Evolutionary conservation across 805 yeast genomes (phyloP).

Genomic region (Pichia heedii): DNA sequence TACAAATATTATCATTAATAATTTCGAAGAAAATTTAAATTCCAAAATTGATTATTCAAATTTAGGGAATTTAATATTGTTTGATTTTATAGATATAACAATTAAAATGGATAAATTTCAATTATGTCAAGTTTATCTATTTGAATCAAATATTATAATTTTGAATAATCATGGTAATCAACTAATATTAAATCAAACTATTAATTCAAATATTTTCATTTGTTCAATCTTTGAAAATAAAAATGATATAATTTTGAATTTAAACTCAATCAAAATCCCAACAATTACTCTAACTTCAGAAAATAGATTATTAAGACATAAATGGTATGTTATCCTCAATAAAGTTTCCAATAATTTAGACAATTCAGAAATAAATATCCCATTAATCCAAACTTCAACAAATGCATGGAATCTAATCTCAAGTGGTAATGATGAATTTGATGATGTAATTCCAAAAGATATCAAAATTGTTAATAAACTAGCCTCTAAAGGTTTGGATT

Average conservation of each 20-base stretch:
- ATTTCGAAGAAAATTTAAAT: constrained; percentile 12
- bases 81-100: constrained; percentile 18
- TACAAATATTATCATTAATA: constrained; percentile 14
- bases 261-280: constrained; percentile 19
- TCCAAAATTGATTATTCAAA: constrained; percentile 16
- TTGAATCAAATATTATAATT: constrained; percentile 18
- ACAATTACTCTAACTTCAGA: constrained; percentile 16
- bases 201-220: constrained; percentile 13
- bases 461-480: constrained; percentile 30
- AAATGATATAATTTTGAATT: constrained; percentile 16
- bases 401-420: constrained; percentile 40
- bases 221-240: constrained; percentile 19
- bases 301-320: constrained; percentile 18
- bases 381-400: constrained; percentile 40
- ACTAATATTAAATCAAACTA: constrained; percentile 13
- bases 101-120: constrained; percentile 3
- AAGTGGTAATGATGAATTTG: constrained; percentile 11
- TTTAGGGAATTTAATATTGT: constrained; percentile 18
- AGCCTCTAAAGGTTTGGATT: constrained; percentile 30
- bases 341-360: constrained; percentile 8
- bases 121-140: constrained; percentile 15
- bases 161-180: constrained; percentile 13
- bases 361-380: constrained; percentile 11
- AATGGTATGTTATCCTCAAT: constrained; percentile 21
- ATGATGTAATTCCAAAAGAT: constrained; percentile 30